Percentiles rank a stretch among this genome's conserved stretches.
phyloP scores from a whole-genome alignment of 495 filamentous ascomycete species.

The Aspergillus carlsbadensis region DNA sequence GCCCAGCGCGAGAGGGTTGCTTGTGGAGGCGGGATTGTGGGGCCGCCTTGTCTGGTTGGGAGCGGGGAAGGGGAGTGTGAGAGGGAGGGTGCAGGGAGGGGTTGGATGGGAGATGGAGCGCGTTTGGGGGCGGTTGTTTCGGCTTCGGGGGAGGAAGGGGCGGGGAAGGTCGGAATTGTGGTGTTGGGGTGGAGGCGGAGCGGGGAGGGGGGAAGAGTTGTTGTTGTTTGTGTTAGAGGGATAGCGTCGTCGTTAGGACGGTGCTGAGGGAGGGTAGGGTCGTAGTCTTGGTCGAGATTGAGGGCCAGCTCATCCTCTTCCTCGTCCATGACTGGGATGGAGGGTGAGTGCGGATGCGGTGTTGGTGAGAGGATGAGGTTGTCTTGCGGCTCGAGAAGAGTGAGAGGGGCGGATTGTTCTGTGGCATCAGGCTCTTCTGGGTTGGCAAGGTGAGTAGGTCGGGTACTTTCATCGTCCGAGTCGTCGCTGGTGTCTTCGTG shows the following conservation, averaged over 20 bases:
- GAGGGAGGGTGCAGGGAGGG: conserved; percentile 28
- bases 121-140: conserved; percentile 40
- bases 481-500: neutral
- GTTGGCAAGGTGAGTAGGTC: conserved; percentile 27
- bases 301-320: conserved; percentile 15
- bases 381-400: conserved; percentile 12
- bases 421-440: conserved; percentile 18
- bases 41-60: conserved; percentile 9
- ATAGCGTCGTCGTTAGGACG: conserved; percentile 48
- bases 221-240: conserved; percentile 4
- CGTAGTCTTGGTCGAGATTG: conserved; percentile 29
- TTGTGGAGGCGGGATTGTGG: conserved; percentile 21
- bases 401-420: conserved; percentile 18
- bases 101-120: conserved; percentile 37
- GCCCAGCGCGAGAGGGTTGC: conserved; percentile 52
- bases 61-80: conserved; percentile 10
- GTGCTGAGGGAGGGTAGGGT: conserved; percentile 73
- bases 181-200: conserved; percentile 36
- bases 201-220: conserved; percentile 23
- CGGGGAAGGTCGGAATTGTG: conserved; percentile 36
- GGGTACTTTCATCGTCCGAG: conserved; percentile 24
- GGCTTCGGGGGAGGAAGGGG: conserved; percentile 35
- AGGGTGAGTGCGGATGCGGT: conserved; percentile 16
- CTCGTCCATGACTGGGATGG: conserved; percentile 23
- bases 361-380: conserved; percentile 16